Conservation (phyloP, 1,284 basidiomycete genomes). For the Pholiota adiposa region DNA sequence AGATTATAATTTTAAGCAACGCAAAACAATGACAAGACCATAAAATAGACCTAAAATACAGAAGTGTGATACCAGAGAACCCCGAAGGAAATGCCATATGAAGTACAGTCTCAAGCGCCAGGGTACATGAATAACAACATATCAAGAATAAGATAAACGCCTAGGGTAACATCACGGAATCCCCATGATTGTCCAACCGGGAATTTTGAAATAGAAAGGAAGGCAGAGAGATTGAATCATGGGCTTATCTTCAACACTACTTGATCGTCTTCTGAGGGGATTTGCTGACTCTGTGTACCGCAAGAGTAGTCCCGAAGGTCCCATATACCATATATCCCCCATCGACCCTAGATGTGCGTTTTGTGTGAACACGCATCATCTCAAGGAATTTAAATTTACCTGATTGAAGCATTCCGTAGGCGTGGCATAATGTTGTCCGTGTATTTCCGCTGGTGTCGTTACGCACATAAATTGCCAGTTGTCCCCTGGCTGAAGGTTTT, state of each 20-base stretch:
- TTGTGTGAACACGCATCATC: neutral
- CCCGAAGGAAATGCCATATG: too few species aligned
- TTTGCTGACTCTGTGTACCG: neutral
- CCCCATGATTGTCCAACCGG: too few species aligned
- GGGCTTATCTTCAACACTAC: neutral
- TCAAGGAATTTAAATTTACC: slow-evolving; percentile 20
- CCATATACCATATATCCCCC: slow-evolving; percentile 11
- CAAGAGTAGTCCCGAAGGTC: slow-evolving; percentile 7
- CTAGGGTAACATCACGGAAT: too few species aligned
- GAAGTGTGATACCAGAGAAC: too few species aligned
- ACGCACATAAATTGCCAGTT: slow-evolving; percentile 38
- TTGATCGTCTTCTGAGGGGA: neutral
- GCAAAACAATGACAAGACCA: too few species aligned
- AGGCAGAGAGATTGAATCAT: neutral
- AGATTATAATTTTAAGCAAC: too few species aligned
- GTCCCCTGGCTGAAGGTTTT: slow-evolving; percentile 30
- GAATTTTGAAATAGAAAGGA: neutral
- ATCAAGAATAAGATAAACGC: too few species aligned
- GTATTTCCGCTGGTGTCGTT: slow-evolving; percentile 34
- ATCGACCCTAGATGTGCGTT: slow-evolving; percentile 1
- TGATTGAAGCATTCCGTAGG: slow-evolving; percentile 30
- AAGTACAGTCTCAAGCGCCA: too few species aligned
- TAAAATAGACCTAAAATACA: too few species aligned
- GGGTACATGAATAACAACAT: too few species aligned
- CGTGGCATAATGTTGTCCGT: slow-evolving; percentile 26